Conservation (phyloP, 225 moss, liverwort and hornwort genomes). For the Sphagnum tenellum region DNA sequence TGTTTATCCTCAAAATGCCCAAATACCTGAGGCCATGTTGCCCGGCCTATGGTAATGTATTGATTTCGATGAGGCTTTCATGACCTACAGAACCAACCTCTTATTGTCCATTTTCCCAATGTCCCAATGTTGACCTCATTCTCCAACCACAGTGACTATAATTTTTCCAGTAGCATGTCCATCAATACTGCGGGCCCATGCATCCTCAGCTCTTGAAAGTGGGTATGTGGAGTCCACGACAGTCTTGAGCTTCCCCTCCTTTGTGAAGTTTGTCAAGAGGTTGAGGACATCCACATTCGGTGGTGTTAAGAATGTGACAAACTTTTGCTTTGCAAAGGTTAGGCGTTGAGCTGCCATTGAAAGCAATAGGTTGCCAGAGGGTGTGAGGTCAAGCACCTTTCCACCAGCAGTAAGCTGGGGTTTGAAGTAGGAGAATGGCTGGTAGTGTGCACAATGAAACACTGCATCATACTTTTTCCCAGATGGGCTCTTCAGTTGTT, state of each 20-base stretch:
- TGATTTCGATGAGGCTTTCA: too few species aligned
- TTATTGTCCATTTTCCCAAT: too few species aligned
- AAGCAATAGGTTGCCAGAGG: neutral
- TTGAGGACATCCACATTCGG: slow-evolving; percentile 11
- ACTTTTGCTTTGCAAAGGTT: slow-evolving; percentile 17
- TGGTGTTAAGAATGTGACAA: neutral
- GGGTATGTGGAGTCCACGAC: slow-evolving; percentile 21
- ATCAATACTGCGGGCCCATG: slow-evolving; percentile 27
- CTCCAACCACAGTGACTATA: slow-evolving; percentile 3
- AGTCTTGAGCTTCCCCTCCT: slow-evolving; percentile 25
- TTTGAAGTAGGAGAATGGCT: slow-evolving; percentile 14
- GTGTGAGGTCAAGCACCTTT: slow-evolving; percentile 17
- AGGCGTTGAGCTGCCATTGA: slow-evolving; percentile 5
- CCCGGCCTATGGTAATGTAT: too few species aligned
- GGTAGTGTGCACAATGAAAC: slow-evolving; percentile 7
- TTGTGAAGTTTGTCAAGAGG: slow-evolving; percentile 12
- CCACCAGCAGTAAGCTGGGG: slow-evolving; percentile 16
- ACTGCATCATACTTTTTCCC: slow-evolving; percentile 38
- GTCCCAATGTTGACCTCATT: too few species aligned
- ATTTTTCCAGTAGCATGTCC: slow-evolving; percentile 37
- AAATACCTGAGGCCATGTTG: too few species aligned
- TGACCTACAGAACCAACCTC: too few species aligned
- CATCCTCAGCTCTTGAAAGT: slow-evolving; percentile 17
- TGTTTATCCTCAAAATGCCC: too few species aligned
- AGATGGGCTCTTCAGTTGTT: slow-evolving; percentile 25